Base-by-base conservation (phyloP, 257 asterid species). In the Solanum dulcamara region DNA sequence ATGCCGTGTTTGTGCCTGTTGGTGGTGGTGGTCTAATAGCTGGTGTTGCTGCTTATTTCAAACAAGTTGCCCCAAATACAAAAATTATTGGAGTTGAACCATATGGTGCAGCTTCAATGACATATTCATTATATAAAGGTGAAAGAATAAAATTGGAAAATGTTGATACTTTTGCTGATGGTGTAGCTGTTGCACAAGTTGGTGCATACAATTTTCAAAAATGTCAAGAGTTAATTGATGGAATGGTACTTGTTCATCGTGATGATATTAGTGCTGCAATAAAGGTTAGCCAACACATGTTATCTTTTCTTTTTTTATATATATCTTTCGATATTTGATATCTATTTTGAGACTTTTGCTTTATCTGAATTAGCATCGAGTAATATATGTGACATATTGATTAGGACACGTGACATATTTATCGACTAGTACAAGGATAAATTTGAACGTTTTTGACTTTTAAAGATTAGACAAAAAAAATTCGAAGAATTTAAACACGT, bases 11-110 rank as follows among this genome's bases (percentile, higher is more conserved):
- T 86, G 96, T 96, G 72, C 99, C 99, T 20, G 91, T 96, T 24
- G 99, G 99, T 28, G 99, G 99, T 33, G 99, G 99, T 53, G 99
- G 99, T n/a, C 92, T 96, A 53, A 90, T 94, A 83, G 94, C 99
- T 40, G 99, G 99, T 32, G 92, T 96, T 85, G 99, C 99, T 86
- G 93, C 98, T 72, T 96, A 88, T 33, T 90, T 94, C 48, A 96
- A 91, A 87, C 91, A 93, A 89, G 93, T 96, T 75, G 87, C 92
- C 15, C 98, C 99, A 38, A 87, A 93, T 53, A 94, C 94, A 79
- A 96, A 94, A 84, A 88, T 96, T 81, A 94, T 94, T 24, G 98
- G 99, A 18, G 99, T 96, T 64, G 99, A 96, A 86, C 98, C 98
- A 46, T 91, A 86, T 67, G 98, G 95, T 88, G 99, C 99, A 37